Conservation (phyloP, 2,329 filamentous ascomycete species). For the Talaromyces sp. region DNA sequence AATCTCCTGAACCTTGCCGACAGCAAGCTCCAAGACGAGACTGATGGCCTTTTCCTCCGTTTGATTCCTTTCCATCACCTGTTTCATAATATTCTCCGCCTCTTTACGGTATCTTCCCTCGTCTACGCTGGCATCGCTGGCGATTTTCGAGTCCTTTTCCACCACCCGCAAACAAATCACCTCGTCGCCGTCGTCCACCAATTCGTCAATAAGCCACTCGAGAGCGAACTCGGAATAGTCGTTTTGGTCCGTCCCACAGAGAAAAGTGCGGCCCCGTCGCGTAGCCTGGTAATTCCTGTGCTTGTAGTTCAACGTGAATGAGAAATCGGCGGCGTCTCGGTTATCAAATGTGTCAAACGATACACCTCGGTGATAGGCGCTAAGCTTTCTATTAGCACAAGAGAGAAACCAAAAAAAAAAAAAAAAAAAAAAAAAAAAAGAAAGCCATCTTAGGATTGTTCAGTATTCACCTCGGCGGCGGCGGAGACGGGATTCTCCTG, state of each 20-base stretch:
- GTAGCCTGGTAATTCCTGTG: slow-evolving; percentile 80
- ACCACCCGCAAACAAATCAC: slow-evolving; percentile 85
- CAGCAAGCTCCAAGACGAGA: slow-evolving; percentile 77
- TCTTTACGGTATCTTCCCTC: slow-evolving; percentile 69
- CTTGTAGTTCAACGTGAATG: slow-evolving; percentile 76
- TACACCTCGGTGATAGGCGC: slow-evolving; percentile 62
- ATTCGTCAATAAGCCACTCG: slow-evolving; percentile 85
- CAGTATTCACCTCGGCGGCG: slow-evolving; percentile 34
- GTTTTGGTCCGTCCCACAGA: slow-evolving; percentile 87
- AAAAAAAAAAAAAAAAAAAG: neutral
- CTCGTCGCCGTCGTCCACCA: slow-evolving; percentile 90
- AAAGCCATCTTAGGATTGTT: slow-evolving; percentile 1
- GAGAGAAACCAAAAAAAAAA: neutral
- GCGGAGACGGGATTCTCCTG: slow-evolving; percentile 31
- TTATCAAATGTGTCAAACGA: slow-evolving; percentile 71
- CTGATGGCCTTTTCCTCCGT: slow-evolving; percentile 75
- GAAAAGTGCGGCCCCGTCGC: slow-evolving; percentile 77
- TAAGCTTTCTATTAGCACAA: slow-evolving; percentile 20
- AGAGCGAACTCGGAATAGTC: slow-evolving; percentile 88
- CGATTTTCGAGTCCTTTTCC: slow-evolving; percentile 72
- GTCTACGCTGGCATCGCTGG: slow-evolving; percentile 55
- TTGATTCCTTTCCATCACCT: slow-evolving; percentile 73
- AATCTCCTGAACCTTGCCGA: slow-evolving; percentile 83
- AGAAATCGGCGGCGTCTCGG: slow-evolving; percentile 62
- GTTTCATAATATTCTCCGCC: slow-evolving; percentile 66